Evolutionary conservation across 495 filamentous ascomycete species (phyloP), one percentile per base, ranked within the genome.

Genomic region (Thozetella sp.): DNA sequence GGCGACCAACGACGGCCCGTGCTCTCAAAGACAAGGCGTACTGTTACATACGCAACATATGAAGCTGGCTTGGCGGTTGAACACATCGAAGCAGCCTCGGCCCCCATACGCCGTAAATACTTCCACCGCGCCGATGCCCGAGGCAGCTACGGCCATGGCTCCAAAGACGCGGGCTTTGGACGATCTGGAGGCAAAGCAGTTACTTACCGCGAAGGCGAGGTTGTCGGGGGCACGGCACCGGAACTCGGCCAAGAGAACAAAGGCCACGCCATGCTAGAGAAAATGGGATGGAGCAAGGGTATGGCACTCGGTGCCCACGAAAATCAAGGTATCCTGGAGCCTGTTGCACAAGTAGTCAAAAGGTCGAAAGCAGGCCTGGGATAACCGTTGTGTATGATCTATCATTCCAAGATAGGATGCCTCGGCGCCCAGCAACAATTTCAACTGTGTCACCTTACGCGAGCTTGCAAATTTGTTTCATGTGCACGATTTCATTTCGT

Each of bases 261-360:
- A 63, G 95, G 95, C 22, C 83, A 92, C 46, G 87, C 86, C 2
- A 92, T 99, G 90, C 70, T 99, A 55, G 93, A 97, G 73, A 98
- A 94, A 76, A 98, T 98, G 95, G 95, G 95, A 19, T 99, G 96
- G 92, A 90, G 82, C 59, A 88, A 84, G 50, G 95, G 95, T 3
- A 98, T 88, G 72, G 89, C 88, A 6, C 80, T 99, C n/a, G 95
- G 95, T 45, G 83, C 89, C 3, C 65, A 80, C 11, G 88, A 95
- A 59, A 95, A 95, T 70, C 90, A 95, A 71, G 95, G 96, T 30
- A 94, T 96, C 53, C 69, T 95, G 59, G 82, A 89, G 61, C 96
- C 96, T 1, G 88, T 99, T 40, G 80, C 83, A n/a, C 92, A 96
- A 58, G 86, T 96, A 55, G 87, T 98, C 45, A 96, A 95, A 80